Percentiles rank a stretch among this genome's conserved stretches.
Conservation (phyloP, 2,329 filamentous ascomycete species). For the Helicocarpus griseus region DNA sequence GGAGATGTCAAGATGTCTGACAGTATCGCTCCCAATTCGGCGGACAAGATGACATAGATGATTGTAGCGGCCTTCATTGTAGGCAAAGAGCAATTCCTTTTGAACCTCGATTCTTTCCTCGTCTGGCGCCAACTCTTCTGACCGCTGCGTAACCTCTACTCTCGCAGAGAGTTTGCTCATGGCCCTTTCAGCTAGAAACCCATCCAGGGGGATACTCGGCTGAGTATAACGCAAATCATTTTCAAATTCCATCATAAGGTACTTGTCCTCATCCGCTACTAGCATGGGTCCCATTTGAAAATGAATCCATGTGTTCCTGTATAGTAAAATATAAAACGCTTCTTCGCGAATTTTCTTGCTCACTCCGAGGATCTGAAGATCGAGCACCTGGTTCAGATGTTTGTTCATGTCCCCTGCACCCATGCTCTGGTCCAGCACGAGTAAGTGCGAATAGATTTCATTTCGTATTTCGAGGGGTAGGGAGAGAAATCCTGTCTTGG, state of each 20-base stretch:
- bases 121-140: neutral
- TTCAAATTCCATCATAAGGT: neutral
- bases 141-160: neutral
- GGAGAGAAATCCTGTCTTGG: neutral
- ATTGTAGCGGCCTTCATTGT: neutral
- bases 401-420: neutral
- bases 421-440: neutral
- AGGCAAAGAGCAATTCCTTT: neutral
- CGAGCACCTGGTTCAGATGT: neutral
- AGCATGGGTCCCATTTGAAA: neutral
- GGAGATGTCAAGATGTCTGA: neutral
- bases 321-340: neutral
- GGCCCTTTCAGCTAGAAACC: neutral
- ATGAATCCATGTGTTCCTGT: neutral
- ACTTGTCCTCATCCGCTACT: neutral
- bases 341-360: conserved; percentile 1
- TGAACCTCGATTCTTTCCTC: neutral
- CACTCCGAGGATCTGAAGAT: neutral
- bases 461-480: conserved; percentile 2
- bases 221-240: neutral
- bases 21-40: neutral
- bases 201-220: neutral
- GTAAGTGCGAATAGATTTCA: neutral
- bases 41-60: conserved; percentile 1
- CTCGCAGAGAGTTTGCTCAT: neutral